Evolutionary conservation across 2,329 filamentous ascomycete genomes (phyloP), one percentile per base, ranked within the genome.

Genomic region (Alternaria rosae): DNA sequence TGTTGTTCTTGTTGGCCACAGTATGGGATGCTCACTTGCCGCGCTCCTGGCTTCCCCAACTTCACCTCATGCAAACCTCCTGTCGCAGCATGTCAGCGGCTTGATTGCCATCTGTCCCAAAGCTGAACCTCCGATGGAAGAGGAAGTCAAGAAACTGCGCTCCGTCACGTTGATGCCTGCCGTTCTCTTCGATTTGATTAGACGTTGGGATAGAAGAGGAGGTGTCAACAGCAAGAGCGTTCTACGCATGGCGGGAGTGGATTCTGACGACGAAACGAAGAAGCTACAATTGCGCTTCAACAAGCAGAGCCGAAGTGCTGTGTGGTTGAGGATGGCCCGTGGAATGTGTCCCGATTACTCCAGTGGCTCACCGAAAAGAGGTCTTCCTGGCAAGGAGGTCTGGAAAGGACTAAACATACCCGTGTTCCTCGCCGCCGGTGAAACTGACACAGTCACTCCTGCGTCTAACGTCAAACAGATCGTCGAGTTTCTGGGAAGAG

Each of bases 1-100:
- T 4, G 86, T 97, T 13, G 86, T 97, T 20, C 79, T 97, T 28
- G 87, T 98, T 61, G 93, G 90, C 2, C 95, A 99, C 75, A 97
- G 93, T 76, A 91, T 97, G 87, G 95, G 95, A 7, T 93, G 91
- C 61, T 91, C 91, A 4, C 82, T 97, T 20, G 88, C 90, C 6
- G 89, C 92, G 25, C 82, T 90, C 15, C 82, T 98, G 54, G 90
- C 92, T 10, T 89, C 88, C 0, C 82, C 84, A 3, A 79, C 85
- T 66, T 87, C 85, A 2, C 79, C 85, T 1, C 81, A 88, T 61
- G 82, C 79, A 21, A 82, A 83, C 25, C 76, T 82, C 1, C 71
- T 92, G n/a, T 83, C 86, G 30, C 79, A 88, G 10, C 83, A 92
- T 72, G 85, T 96, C n/a, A 81, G 89, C 48, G 93, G 92, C 1